Conservation (phyloP, 306 rosid genomes). For the Datisca glomerata region DNA sequence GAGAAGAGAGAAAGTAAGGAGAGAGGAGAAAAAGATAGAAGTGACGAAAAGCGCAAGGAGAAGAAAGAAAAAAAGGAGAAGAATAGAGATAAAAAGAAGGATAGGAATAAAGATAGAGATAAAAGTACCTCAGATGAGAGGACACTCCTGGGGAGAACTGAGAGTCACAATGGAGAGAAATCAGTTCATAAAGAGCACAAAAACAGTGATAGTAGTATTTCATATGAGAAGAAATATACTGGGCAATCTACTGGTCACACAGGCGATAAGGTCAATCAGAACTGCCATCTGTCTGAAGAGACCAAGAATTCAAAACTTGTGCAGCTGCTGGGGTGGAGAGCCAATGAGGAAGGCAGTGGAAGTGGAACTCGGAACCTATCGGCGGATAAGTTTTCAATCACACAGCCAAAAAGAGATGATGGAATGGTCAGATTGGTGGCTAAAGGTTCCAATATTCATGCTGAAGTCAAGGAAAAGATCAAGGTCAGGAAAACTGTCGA, state of each 20-base stretch:
- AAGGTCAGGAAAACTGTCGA: slow-evolving; percentile 33
- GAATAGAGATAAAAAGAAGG: slow-evolving; percentile 49
- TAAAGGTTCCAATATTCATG: slow-evolving; percentile 28
- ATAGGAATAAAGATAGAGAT: slow-evolving; percentile 34
- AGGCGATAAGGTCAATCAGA: slow-evolving; percentile 45
- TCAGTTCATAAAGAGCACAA: slow-evolving; percentile 31
- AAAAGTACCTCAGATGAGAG: slow-evolving; percentile 34
- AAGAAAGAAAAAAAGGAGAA: slow-evolving; percentile 83
- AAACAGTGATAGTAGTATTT: slow-evolving; percentile 28
- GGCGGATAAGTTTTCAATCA: slow-evolving; percentile 30
- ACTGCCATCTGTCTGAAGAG: slow-evolving; percentile 35
- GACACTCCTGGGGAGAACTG: slow-evolving; percentile 31
- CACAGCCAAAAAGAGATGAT: slow-evolving; percentile 42
- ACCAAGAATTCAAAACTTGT: slow-evolving; percentile 40
- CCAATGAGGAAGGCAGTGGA: slow-evolving; percentile 37
- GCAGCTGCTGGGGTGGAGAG: slow-evolving; percentile 49
- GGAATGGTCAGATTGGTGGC: slow-evolving; percentile 43
- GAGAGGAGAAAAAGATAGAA: slow-evolving; percentile 62
- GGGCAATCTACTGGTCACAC: slow-evolving; percentile 34
- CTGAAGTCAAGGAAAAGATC: slow-evolving; percentile 34
- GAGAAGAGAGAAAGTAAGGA: slow-evolving; percentile 67
- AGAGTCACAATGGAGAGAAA: slow-evolving; percentile 35
- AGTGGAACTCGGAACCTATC: slow-evolving; percentile 30
- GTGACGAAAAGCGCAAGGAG: slow-evolving; percentile 53
- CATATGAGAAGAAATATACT: slow-evolving; percentile 29